Evolutionary conservation across 176 grass and related monocot genomes (phyloP).

Genomic region (Bolboschoenus planiculmis): DNA sequence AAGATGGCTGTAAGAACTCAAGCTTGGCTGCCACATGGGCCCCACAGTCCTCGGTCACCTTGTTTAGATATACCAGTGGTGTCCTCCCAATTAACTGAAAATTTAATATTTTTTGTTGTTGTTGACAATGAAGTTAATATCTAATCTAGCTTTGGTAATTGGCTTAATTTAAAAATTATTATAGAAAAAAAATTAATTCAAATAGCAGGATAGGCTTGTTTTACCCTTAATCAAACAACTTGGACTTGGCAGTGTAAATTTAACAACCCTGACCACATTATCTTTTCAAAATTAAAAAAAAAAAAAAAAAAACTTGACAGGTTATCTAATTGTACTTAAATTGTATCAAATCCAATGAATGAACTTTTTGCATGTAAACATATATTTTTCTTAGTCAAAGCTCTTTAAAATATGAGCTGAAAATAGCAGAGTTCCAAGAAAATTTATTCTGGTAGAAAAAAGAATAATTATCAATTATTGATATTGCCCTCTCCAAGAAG

Average conservation of each 20-base stretch:
- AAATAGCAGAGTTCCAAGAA: not conserved
- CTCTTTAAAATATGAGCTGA: not conserved
- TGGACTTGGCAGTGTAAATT: not conserved
- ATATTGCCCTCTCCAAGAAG: not conserved
- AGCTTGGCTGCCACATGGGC: conserved; percentile 77
- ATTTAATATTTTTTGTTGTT: not conserved
- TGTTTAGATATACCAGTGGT: conserved; percentile 89
- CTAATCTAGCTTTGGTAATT: not conserved
- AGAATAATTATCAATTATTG: not conserved
- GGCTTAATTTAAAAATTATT: not conserved
- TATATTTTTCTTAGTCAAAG: not conserved
- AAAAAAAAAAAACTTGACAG: not conserved
- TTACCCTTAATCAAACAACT: not conserved
- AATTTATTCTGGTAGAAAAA: not conserved
- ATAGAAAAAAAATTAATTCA: no score
- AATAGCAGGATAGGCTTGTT: no score
- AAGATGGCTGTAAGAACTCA: conserved; percentile 82
- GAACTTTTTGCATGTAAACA: not conserved
- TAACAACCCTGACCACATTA: not conserved
- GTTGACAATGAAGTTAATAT: not conserved
- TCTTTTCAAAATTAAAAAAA: not conserved
- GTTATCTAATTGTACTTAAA: not conserved
- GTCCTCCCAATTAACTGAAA: conserved; percentile 77
- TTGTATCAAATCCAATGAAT: not conserved
- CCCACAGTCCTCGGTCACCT: conserved; percentile 68